Base-by-base conservation (phyloP, 2,329 filamentous ascomycete genomes). In the Microdochium paspali region DNA sequence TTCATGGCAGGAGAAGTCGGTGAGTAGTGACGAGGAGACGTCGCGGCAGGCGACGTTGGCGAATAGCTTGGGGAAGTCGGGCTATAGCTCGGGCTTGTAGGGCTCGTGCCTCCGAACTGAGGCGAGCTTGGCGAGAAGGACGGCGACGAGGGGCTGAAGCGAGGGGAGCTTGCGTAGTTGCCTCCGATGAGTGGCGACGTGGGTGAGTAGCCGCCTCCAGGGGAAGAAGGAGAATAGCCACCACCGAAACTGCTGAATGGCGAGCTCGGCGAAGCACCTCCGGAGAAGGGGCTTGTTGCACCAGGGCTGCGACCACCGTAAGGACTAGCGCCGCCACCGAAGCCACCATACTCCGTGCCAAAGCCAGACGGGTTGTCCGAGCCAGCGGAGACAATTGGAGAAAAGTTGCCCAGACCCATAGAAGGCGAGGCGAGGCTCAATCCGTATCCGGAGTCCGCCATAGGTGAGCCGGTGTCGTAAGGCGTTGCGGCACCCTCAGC, bases 401-500 rank as follows among this genome's bases (percentile, higher is more conserved):
- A 93, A 75, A 86, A 86, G 64, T 79, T 78, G 61, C 72, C 79
- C 58, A 72, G 73, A 51, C 70, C 79, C 54, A 62, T 60, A 10
- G 61, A 58, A 5, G 82, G 79, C n/a, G 80, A 82, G 53, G 73
- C 77, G 55, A 83, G 71, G 54, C 77, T 78, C 58, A 81, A 66
- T 57, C 59, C 59, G 39, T 80, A 82, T 45, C 85, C 85, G 32
- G 79, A 81, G 57, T 90, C 85, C 7, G 76, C 78, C 67, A 90
- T 84, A 4, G 87, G 87, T 45, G 87, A 91, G 40, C 86, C 85
- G 23, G 83, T 85, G 62, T 97, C 93, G 67, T 98, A 98, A 1
- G 94, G 94, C 9, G 93, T 98, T 39, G 90, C 88, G 47, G 89
- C 88, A 56, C 93, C 93, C 51, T 87, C 86, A 44, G 85, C 76